phyloP scores from a whole-genome alignment of 2,329 filamentous ascomycete genomes.

The Aquanectria penicillioides region DNA sequence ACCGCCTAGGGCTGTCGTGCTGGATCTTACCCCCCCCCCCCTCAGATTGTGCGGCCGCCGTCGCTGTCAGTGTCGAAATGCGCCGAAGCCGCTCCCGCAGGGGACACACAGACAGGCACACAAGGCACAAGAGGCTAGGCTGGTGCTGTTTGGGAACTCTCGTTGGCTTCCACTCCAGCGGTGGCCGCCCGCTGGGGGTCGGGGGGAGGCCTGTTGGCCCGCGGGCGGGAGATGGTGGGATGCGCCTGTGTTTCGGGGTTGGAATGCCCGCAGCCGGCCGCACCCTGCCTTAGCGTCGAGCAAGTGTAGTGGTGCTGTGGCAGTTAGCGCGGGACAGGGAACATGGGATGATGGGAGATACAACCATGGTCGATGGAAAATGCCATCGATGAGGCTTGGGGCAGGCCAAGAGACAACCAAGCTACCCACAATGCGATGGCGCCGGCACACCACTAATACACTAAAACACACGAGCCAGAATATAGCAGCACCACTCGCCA shows the following conservation, averaged over 20 bases:
- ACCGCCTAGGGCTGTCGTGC: not conserved
- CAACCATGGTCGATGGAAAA: conserved; percentile 14
- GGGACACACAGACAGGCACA: conserved; percentile 9
- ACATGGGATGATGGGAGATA: conserved; percentile 25
- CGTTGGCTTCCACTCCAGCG: conserved; percentile 33
- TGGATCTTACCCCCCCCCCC: not conserved
- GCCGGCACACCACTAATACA: not conserved
- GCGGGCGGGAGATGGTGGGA: conserved; percentile 27
- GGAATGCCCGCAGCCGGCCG: conserved; percentile 38
- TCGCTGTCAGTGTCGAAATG: conserved; percentile 21
- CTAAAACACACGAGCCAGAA: not conserved
- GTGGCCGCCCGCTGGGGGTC: conserved; percentile 19
- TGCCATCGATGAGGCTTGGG: conserved; percentile 10
- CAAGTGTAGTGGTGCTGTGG: conserved; percentile 23
- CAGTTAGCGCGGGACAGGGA: conserved; percentile 36
- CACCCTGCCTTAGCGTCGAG: conserved; percentile 36
- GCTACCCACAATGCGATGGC: not conserved
- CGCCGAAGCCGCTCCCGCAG: conserved; percentile 27
- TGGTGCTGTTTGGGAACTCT: conserved; percentile 24
- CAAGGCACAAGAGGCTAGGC: conserved; percentile 15
- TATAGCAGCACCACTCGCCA: not conserved
- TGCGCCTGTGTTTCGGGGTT: conserved; percentile 40
- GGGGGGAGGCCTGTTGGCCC: conserved; percentile 26
- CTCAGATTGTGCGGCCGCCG: conserved; percentile 12
- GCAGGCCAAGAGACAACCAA: not conserved